Evolutionary conservation across 177 flowering plant genomes (phyloP).

Genomic region (Vitis hybrid): DNA sequence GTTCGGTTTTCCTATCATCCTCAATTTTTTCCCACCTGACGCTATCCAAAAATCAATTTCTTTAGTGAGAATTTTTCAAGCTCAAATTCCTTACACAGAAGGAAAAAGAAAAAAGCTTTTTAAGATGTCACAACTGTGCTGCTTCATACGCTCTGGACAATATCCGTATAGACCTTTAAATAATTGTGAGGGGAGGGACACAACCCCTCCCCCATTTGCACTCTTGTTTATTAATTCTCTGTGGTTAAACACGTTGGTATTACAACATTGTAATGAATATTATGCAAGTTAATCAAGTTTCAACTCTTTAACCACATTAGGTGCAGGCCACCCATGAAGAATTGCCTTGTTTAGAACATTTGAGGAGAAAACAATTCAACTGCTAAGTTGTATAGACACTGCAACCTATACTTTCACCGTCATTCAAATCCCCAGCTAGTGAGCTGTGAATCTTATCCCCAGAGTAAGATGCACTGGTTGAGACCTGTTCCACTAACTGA

Average conservation of each 20-base stretch:
- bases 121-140: too few species aligned
- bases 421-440: constrained; percentile 14
- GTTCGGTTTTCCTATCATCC: too few species aligned
- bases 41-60: too few species aligned
- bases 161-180: too few species aligned
- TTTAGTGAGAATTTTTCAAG: too few species aligned
- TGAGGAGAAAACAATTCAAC: background rate
- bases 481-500: constrained; percentile 22
- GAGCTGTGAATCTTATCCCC: constrained; percentile 14
- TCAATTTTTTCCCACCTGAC: too few species aligned
- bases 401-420: constrained; percentile 27
- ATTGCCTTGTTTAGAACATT: background rate
- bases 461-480: constrained; percentile 10
- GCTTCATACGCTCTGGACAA: too few species aligned
- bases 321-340: constrained; percentile 6
- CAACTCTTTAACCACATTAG: background rate
- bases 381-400: constrained; percentile 24
- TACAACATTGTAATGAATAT: constrained; percentile 1
- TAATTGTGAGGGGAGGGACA: too few species aligned
- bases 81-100: too few species aligned
- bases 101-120: too few species aligned
- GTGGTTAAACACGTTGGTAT: background rate
- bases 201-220: too few species aligned
- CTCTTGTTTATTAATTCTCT: too few species aligned
- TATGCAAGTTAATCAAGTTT: background rate